phyloP scores from a whole-genome alignment of 495 filamentous ascomycete genomes.

The Peziza echinospora region DNA sequence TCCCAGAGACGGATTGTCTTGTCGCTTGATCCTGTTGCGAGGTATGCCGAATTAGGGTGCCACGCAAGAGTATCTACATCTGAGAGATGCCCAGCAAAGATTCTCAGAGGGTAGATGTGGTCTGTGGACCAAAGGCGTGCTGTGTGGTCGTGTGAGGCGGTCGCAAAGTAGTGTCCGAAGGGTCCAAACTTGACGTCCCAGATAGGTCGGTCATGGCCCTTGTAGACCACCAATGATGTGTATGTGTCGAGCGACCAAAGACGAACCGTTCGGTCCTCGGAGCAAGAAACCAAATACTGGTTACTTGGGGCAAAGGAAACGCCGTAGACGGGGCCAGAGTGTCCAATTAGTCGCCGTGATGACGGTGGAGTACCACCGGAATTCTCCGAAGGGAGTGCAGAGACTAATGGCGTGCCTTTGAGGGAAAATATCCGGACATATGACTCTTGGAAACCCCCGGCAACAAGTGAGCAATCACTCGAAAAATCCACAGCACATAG shows the following conservation, averaged over 20 bases:
- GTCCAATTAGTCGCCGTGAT: constrained; percentile 68
- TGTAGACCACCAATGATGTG: constrained; percentile 79
- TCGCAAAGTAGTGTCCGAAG: constrained; percentile 86
- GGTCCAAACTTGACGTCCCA: constrained; percentile 83
- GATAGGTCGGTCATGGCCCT: constrained; percentile 68
- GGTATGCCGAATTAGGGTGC: constrained; percentile 79
- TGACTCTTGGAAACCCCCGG: constrained; percentile 72
- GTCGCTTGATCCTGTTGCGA: constrained; percentile 78
- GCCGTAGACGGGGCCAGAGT: constrained; percentile 69
- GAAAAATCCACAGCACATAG: constrained; percentile 86
- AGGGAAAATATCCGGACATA: constrained; percentile 87
- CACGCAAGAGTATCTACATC: constrained; percentile 67
- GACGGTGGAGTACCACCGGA: constrained; percentile 23
- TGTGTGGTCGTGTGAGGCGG: constrained; percentile 66
- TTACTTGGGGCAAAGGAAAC: constrained; percentile 73
- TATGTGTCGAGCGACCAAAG: constrained; percentile 84
- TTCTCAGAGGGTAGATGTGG: constrained; percentile 66
- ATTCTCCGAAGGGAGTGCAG: constrained; percentile 21
- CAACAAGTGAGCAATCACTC: constrained; percentile 61
- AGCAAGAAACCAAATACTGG: constrained; percentile 63
- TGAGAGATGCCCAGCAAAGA: constrained; percentile 79
- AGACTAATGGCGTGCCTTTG: constrained; percentile 46
- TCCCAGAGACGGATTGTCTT: constrained; percentile 94
- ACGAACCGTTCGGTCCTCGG: constrained; percentile 65
- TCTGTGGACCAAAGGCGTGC: constrained; percentile 80